Conservation (phyloP, 306 rosid genomes). For the Rosa multiflora region DNA sequence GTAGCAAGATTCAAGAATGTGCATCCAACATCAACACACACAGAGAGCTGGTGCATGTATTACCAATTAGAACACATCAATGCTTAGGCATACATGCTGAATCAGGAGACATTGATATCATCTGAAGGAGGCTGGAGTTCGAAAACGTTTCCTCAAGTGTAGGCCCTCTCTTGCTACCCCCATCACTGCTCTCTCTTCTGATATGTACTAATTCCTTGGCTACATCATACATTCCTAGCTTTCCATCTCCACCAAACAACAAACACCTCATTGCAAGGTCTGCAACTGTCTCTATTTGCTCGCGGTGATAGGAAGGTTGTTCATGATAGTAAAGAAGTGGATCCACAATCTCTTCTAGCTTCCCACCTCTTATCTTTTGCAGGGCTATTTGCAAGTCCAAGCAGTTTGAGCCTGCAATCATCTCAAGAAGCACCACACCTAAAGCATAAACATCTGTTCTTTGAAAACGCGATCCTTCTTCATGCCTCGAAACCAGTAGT, state of each 20-base stretch:
- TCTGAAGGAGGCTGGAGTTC: constrained; percentile 94
- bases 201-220: constrained; percentile 60
- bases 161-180: constrained; percentile 49
- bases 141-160: constrained; percentile 86
- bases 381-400: constrained; percentile 58
- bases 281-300: constrained; percentile 75
- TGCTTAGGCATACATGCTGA: constrained; percentile 54
- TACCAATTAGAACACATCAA: constrained; percentile 27
- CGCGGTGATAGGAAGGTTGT: constrained; percentile 48
- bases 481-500: constrained; percentile 30
- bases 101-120: constrained; percentile 99
- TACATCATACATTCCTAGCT: constrained; percentile 75
- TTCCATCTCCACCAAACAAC: constrained; percentile 78
- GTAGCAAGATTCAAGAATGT: background rate
- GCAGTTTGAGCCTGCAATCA: constrained; percentile 68
- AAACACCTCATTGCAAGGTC: constrained; percentile 91
- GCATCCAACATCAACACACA: background rate
- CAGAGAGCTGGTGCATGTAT: background rate
- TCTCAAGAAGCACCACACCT: constrained; percentile 77
- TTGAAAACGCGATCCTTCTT: constrained; percentile 30
- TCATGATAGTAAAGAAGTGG: constrained; percentile 74
- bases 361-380: constrained; percentile 67
- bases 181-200: constrained; percentile 51
- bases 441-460: constrained; percentile 76
- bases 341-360: constrained; percentile 78